phyloP scores from a whole-genome alignment of 768 basidiomycete species.

The Stropharia rugosoannulata region DNA sequence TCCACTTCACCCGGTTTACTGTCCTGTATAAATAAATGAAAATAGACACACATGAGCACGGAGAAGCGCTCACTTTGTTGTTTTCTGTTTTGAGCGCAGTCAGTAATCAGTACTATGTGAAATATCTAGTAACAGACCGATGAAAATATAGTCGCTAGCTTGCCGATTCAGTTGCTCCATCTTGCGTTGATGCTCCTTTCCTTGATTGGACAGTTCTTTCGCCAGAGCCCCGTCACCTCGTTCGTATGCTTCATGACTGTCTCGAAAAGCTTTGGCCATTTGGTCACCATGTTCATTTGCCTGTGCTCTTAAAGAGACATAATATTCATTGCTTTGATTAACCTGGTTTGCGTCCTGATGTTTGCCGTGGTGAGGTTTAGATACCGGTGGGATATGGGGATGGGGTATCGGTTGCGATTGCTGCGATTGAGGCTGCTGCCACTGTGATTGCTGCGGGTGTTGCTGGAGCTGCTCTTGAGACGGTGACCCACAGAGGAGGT shows the following conservation, averaged over 20 bases:
- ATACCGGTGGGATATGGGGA: background rate
- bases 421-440: conserved; percentile 11
- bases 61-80: conserved; percentile 51
- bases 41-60: background rate
- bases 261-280: conserved; percentile 71
- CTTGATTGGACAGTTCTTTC: conserved; percentile 78
- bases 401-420: conserved; percentile 5
- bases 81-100: conserved; percentile 52
- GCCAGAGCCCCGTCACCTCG: conserved; percentile 74
- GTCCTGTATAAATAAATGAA: conserved; percentile 37
- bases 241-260: conserved; percentile 75
- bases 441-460: too few species aligned
- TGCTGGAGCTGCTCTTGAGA: conserved; percentile 16
- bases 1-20: conserved; percentile 77
- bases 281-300: conserved; percentile 79
- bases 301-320: conserved; percentile 64
- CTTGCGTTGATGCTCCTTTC: conserved; percentile 72
- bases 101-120: background rate
- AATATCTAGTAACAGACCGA: conserved; percentile 42
- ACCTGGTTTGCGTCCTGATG: conserved; percentile 52
- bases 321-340: conserved; percentile 72
- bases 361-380: too few species aligned
- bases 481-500: conserved; percentile 24
- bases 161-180: conserved; percentile 81
- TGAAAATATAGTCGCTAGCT: conserved; percentile 88